phyloP scores from a whole-genome alignment of 1,284 basidiomycete genomes.

The Malassezia psittaci region DNA sequence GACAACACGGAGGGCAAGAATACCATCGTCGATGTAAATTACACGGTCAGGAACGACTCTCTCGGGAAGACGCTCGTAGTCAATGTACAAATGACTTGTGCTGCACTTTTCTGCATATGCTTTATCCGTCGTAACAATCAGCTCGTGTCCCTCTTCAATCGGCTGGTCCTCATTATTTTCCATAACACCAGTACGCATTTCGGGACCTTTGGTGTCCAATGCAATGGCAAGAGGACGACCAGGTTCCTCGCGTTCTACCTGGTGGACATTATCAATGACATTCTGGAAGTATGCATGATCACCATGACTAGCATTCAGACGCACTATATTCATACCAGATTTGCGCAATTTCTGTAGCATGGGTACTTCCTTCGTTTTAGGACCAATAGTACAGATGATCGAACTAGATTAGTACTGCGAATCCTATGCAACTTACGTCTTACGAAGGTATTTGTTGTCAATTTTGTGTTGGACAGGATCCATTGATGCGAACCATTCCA shows the following conservation, averaged over 20 bases:
- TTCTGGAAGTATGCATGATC: constrained; percentile 44
- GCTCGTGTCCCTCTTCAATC: constrained; percentile 85
- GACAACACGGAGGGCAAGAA: constrained; percentile 84
- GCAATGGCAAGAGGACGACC: constrained; percentile 94
- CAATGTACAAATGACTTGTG: constrained; percentile 55
- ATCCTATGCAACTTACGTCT: constrained; percentile 30
- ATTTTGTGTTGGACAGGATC: constrained; percentile 44
- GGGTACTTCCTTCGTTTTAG: constrained; percentile 44
- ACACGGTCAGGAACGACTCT: constrained; percentile 90
- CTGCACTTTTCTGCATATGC: constrained; percentile 73
- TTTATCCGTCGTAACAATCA: constrained; percentile 76
- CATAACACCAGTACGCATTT: constrained; percentile 96
- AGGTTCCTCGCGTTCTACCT: constrained; percentile 32
- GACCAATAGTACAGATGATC: constrained; percentile 46
- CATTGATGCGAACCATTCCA: constrained; percentile 47
- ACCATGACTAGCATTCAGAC: constrained; percentile 46
- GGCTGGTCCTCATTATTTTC: constrained; percentile 72
- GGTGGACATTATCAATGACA: constrained; percentile 44
- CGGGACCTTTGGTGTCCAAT: constrained; percentile 97
- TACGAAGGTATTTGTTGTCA: constrained; percentile 45
- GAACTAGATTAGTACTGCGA: constrained; percentile 20
- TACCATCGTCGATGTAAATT: constrained; percentile 95
- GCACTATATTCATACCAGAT: constrained; percentile 47
- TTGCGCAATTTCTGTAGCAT: constrained; percentile 41
- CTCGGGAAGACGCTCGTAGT: constrained; percentile 76